Evolutionary conservation across 176 grass and related monocot genomes (phyloP), one percentile per base, ranked within the genome.

Genomic region (Hsuehochloa calcarea): DNA sequence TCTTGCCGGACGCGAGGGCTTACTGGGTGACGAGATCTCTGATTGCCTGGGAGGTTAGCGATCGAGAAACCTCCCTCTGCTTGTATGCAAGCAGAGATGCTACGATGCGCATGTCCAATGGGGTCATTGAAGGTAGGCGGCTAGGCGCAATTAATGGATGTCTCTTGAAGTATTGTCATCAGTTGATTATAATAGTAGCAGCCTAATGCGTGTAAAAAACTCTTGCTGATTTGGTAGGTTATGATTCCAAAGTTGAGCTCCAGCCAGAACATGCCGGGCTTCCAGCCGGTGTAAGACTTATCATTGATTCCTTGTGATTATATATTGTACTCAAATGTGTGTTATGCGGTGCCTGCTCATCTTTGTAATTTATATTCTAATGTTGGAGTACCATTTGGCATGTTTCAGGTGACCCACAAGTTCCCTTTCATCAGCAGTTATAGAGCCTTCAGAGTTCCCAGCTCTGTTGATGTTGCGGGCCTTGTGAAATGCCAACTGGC

Each of bases 381-480:
- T 29, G 7, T n/a, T 61, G 40, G 75, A 73, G 6, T 72, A 16
- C 37, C 45, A 17, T 20, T 81, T 61, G 4, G 27, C 38, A 79
- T 68, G 79, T 91, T 87, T 87, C 83, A 93, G 91, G 91, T 95
- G 72, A 83, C 79, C 45, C 35, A 95, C 50, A 98, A 98, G 70
- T 98, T 98, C 69, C 93, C 95, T 27, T 90, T 93, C 59, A 91
- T 98, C 80, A 91, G 79, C 82, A 66, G n/a, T 65, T 95, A 95
- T 46, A 92, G 73, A 89, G 69, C 87, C 55, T 95, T 95, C 80
- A 87, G 60, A 38, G 59, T 95, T 56, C 89, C 93, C 16, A 72
- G 67, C 72, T 80, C 46, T 20, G 78, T 88, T 17, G 88, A 95
- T 76, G 80, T 90, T 63, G 65, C 71, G 10, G 86, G 66, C 67